A percentile compares a stretch with the other conserved stretches of the same genome.
Conservation (phyloP, 441 rosid genomes). For the Adansonia grandidieri region DNA sequence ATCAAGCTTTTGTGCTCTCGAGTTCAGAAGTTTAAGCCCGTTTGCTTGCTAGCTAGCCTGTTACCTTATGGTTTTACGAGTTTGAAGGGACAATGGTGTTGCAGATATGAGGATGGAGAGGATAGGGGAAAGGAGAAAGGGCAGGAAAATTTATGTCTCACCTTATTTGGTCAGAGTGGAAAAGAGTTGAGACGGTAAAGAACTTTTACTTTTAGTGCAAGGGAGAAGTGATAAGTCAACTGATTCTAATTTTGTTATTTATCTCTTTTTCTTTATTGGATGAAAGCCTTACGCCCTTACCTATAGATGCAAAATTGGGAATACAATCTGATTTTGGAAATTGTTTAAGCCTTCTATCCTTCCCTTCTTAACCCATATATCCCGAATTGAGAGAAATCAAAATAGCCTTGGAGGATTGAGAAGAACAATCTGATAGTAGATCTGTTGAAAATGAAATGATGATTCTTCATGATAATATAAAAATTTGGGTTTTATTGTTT, state of each 20-base stretch:
- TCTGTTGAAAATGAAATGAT: background rate
- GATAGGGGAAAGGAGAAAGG: background rate
- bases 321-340: background rate
- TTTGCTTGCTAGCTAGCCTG: constrained; percentile 4
- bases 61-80: background rate
- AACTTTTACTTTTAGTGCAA: background rate
- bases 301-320: background rate
- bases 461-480: background rate
- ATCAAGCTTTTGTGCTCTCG: background rate
- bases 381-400: background rate
- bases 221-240: background rate
- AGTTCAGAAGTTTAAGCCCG: background rate
- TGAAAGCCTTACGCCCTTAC: background rate
- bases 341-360: background rate
- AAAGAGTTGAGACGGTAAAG: background rate
- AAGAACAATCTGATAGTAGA: background rate
- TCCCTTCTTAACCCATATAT: background rate
- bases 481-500: background rate
- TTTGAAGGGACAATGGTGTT: background rate
- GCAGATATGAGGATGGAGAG: background rate
- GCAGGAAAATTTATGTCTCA: background rate
- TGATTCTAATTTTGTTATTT: background rate
- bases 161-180: background rate
- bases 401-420: background rate
- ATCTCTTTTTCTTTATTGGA: background rate